These are phyloP conservation scores for Przewalskia tangutica DNA, from an alignment of 257 asterid species.

Conservation along the genomic window DNA sequence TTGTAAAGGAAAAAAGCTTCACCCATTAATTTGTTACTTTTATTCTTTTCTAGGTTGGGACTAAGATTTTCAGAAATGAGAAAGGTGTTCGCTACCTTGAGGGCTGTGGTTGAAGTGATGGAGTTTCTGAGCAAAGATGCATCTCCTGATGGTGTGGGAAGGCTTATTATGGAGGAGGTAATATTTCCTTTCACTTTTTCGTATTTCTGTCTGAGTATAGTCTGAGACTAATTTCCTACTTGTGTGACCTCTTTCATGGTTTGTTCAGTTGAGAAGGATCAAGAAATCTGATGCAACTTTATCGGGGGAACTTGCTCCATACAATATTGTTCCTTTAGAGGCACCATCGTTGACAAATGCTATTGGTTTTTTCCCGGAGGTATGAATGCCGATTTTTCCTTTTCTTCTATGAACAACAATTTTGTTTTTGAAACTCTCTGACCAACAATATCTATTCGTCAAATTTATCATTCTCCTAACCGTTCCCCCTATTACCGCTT, in stretches of 20 bases:
- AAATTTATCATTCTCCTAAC: not conserved
- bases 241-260: not conserved
- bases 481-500: not conserved
- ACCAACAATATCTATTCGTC: not conserved
- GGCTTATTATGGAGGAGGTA: constrained; percentile 83
- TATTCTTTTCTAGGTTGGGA: constrained; percentile 41
- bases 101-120: constrained; percentile 97
- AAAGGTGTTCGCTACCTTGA: constrained; percentile 69
- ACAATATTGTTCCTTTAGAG: constrained; percentile 89
- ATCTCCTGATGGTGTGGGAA: constrained; percentile 63
- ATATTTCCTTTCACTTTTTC: constrained; percentile 2
- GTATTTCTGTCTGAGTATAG: not conserved
- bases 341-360: constrained; percentile 78
- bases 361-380: constrained; percentile 89
- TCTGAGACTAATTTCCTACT: not conserved
- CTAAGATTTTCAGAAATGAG: constrained; percentile 57
- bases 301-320: constrained; percentile 63
- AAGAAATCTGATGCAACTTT: constrained; percentile 66
- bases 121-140: constrained; percentile 77
- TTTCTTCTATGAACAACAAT: not conserved
- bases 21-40: constrained; percentile 13
- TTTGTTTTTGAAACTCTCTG: no score
- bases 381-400: constrained; percentile 22
- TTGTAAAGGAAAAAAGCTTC: not conserved
- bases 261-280: constrained; percentile 67